Conservation (phyloP, 108 stramenopile genomes). For the Nitzschia inconspicua region DNA sequence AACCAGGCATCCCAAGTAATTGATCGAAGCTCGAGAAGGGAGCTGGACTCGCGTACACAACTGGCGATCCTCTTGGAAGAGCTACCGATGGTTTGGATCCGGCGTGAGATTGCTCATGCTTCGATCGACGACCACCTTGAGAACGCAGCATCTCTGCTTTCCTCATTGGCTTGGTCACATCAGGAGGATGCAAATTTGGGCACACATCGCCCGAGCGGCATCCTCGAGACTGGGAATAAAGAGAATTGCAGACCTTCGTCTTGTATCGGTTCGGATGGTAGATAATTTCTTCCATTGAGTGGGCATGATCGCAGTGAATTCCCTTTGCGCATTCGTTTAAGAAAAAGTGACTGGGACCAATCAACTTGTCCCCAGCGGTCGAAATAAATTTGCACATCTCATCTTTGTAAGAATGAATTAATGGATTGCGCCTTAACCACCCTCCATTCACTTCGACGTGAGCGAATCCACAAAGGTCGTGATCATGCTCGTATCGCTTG, state of each 20-base stretch:
- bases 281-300: slow-evolving; percentile 77
- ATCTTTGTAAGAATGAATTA: slow-evolving; percentile 44
- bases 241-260: slow-evolving; percentile 39
- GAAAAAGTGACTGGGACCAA: slow-evolving; percentile 51
- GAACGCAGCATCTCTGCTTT: too few species aligned
- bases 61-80: slow-evolving; percentile 51
- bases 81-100: slow-evolving; percentile 20
- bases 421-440: slow-evolving; percentile 80
- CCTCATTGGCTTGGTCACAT: slow-evolving; percentile 21
- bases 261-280: slow-evolving; percentile 80
- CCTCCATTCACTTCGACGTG: slow-evolving; percentile 79
- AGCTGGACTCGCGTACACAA: slow-evolving; percentile 78
- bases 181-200: slow-evolving; percentile 54
- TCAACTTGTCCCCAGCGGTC: slow-evolving; percentile 17
- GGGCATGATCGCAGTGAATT: slow-evolving; percentile 55
- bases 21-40: slow-evolving; percentile 73
- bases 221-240: slow-evolving; percentile 12
- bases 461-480: slow-evolving; percentile 76
- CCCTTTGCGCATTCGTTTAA: slow-evolving; percentile 65
- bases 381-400: slow-evolving; percentile 61
- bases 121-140: slow-evolving; percentile 37
- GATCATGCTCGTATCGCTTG: slow-evolving; percentile 88
- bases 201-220: slow-evolving; percentile 75
- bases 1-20: slow-evolving; percentile 64
- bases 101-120: too few species aligned